Conservation (phyloP, 106 monocot species). For the Dioscorea zingiberensis region DNA sequence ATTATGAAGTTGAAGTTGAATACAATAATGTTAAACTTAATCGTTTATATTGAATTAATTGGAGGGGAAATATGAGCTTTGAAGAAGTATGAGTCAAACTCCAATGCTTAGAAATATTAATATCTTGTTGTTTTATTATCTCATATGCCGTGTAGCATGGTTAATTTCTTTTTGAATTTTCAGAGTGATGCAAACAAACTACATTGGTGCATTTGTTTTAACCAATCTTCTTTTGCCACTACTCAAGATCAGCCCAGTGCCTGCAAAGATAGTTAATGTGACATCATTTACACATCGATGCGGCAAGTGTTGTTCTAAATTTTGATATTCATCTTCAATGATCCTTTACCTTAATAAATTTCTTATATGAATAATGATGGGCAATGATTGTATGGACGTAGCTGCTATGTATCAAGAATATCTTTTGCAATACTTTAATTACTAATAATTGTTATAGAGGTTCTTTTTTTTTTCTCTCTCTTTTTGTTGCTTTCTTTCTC, state of each 20-base stretch:
- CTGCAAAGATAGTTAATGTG: constrained; percentile 82
- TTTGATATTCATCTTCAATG: background rate
- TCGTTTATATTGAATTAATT: too few species aligned
- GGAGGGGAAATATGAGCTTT: too few species aligned
- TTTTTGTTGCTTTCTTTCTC: too few species aligned
- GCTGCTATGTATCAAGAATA: background rate
- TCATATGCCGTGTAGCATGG: too few species aligned
- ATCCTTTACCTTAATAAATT: background rate
- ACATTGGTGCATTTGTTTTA: constrained; percentile 66
- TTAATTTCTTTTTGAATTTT: background rate
- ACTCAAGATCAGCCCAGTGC: constrained; percentile 71
- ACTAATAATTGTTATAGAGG: background rate
- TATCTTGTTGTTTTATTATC: too few species aligned
- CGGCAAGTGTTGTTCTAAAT: constrained; percentile 38
- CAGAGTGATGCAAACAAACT: constrained; percentile 93
- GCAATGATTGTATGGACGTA: background rate
- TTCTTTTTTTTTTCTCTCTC: too few species aligned
- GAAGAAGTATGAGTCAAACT: too few species aligned
- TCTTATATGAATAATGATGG: background rate
- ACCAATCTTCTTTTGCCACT: constrained; percentile 76
- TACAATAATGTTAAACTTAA: too few species aligned
- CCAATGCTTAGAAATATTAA: too few species aligned
- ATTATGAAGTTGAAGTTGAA: too few species aligned
- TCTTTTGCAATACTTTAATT: background rate
- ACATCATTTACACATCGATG: constrained; percentile 92